phyloP scores from a whole-genome alignment of 441 rosid genomes.

The Adansonia grandidieri region DNA sequence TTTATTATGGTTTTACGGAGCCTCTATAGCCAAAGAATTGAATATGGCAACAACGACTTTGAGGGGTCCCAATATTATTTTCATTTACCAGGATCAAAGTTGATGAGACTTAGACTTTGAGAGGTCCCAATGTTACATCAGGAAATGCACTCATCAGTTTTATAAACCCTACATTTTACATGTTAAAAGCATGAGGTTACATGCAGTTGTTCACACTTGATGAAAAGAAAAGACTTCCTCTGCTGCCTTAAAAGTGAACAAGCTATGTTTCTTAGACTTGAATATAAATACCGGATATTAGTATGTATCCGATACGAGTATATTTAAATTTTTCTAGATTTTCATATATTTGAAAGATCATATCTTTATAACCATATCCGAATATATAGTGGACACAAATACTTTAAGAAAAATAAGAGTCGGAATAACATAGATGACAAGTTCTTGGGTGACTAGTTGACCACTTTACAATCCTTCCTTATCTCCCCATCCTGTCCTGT shows the following conservation, averaged over 20 bases:
- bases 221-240: neutral
- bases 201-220: conserved; percentile 10
- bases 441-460: conserved; percentile 41
- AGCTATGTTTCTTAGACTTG: no score
- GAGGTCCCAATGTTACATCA: neutral
- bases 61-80: no score
- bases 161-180: neutral
- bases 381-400: no score
- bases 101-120: neutral
- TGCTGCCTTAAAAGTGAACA: neutral
- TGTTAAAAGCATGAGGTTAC: neutral
- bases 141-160: neutral
- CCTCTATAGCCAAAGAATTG: no score
- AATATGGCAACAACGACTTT: no score
- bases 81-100: neutral
- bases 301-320: no score
- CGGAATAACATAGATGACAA: neutral
- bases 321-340: no score
- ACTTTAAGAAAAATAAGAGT: no score
- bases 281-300: no score
- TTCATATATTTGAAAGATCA: no score
- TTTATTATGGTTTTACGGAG: no score
- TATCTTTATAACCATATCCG: no score
- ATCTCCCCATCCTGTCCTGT: conserved; percentile 66
- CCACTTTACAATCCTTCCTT: conserved; percentile 60